Base-by-base conservation (phyloP, 2,329 filamentous ascomycete species). In the Aureobasidium mangrovei region DNA sequence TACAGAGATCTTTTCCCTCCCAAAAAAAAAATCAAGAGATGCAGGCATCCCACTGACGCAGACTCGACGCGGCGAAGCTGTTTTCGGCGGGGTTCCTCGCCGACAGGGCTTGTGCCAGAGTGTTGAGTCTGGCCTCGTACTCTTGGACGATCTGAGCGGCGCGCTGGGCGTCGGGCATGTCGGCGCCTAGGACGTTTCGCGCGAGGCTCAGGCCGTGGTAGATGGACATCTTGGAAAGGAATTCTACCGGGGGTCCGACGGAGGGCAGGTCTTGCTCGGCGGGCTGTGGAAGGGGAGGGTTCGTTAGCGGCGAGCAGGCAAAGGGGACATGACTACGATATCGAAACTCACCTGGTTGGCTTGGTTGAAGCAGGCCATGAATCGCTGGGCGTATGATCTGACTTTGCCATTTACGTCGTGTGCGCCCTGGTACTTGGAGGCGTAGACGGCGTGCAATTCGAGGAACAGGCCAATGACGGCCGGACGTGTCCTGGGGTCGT, bases 161-260 rank as follows among this genome's bases (percentile, higher is more conserved):
- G 29, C 48, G 39, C 18, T 33, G 12, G 4, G 55, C 27, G 7
- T 56, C 38, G 45, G 64, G 62, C 58, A 71, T 67, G 7, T 69
- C 56, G 4, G 56, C 55, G 7, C 69, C 69, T 0, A 75, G 66
- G 4, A 75, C 68, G 33, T 67, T 66, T 48, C 65, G 64, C 1
- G 73, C 69, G 4, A 74, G 65, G 44, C 60, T 64, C n/a, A 76
- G 64, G n/a, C 69, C 73, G 55, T 74, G 72, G 67, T 67, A 73
- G 26, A 74, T 60, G 9, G 70, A 66, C 7, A 73, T 60, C 4
- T 65, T 61, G 3, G 62, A 59, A 7, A 68, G 44, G 32, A 72
- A 64, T 3, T 62, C 57, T 48, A 53, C 59, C 59, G 60, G 58
- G 29, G 51, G 53, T 58, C 55, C 32, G 32, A 7, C n/a, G 29